These are phyloP conservation scores for Furcasterigmium furcatum DNA, from an alignment of 2,329 filamentous ascomycete species.

Conservation along the genomic window DNA sequence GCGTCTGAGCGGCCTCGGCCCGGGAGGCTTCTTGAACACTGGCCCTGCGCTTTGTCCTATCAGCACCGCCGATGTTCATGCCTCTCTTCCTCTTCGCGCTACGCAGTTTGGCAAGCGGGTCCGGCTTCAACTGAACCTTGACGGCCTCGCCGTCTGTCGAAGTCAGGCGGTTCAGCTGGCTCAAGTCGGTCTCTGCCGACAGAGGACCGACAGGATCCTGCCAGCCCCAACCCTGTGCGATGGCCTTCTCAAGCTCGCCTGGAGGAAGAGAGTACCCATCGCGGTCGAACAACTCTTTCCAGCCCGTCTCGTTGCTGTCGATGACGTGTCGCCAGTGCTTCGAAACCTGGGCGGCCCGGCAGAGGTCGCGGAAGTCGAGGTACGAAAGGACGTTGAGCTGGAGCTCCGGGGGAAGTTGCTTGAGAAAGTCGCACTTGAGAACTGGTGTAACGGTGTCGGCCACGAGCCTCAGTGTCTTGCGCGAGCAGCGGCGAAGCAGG, in stretches of 20 bases:
- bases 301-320: slow-evolving; percentile 90
- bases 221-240: slow-evolving; percentile 95
- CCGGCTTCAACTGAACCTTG: slow-evolving; percentile 30
- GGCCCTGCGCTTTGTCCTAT: slow-evolving; percentile 52
- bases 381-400: slow-evolving; percentile 85
- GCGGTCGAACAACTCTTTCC: slow-evolving; percentile 86
- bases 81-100: slow-evolving; percentile 56
- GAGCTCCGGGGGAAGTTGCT: slow-evolving; percentile 79
- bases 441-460: slow-evolving; percentile 91
- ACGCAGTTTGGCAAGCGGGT: slow-evolving; percentile 39
- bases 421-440: slow-evolving; percentile 89
- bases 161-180: slow-evolving; percentile 50
- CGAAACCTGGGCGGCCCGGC: slow-evolving; percentile 86
- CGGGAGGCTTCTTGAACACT: slow-evolving; percentile 43
- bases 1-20: slow-evolving; percentile 35
- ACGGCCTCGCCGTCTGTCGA: slow-evolving; percentile 51
- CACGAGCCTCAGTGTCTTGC: slow-evolving; percentile 84
- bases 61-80: slow-evolving; percentile 39
- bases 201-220: slow-evolving; percentile 77
- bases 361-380: slow-evolving; percentile 81
- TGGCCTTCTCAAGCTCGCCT: slow-evolving; percentile 81
- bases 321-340: slow-evolving; percentile 90
- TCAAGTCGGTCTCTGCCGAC: slow-evolving; percentile 79
- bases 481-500: slow-evolving; percentile 80
- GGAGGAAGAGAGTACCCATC: slow-evolving; percentile 78